Base-by-base conservation (phyloP, 129 eudicot species). In the Pulicaria dysenterica region DNA sequence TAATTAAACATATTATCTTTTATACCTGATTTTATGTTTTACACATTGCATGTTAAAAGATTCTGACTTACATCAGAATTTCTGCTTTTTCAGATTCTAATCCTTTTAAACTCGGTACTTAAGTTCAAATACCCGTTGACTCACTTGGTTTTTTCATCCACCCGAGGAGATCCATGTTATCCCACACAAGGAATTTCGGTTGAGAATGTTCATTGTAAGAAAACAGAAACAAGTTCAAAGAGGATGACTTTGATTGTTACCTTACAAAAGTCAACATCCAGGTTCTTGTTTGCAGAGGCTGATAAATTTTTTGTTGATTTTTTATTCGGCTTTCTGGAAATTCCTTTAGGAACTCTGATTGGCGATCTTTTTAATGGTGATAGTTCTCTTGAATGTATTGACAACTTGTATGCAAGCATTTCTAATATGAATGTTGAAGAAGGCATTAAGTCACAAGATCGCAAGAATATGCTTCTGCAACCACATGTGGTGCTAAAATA, bases 291-390 rank as follows among this genome's bases (percentile, higher is more conserved):
- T 72, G 80, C 72, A 8, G 64, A 70, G 42, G 86, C 80, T 0
- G 64, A 41, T 43, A 69, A 73, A 16, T 82, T 77, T 51, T 77
- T 84, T 39, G 58, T 59, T 5, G 82, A 83, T 13, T 80, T 79
- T 36, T 69, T 79, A 8, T 80, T 80, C 5, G 65, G 76, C n/a
- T 41, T 76, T 51, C 57, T 80, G 4, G 66, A 60, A 2, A 72
- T 84, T 13, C 71, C 82, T 0, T 47, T 84, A 17, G 82, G 74
- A 37, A 53, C 66, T 1, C 38, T 84, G 8, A 45, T 64, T 4
- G 17, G 41, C n/a, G 44, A 14, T 6, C 19, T 64, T 39, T 42
- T 44, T 53, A 16, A 43, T 4, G 54, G 75, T 1, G 17, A 31
- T 12, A n/a, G 19, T 16, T 5, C 13, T 12, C 4, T 51, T 1